Conservation (phyloP, 2,329 filamentous ascomycete genomes). For the Cercospora sp. region DNA sequence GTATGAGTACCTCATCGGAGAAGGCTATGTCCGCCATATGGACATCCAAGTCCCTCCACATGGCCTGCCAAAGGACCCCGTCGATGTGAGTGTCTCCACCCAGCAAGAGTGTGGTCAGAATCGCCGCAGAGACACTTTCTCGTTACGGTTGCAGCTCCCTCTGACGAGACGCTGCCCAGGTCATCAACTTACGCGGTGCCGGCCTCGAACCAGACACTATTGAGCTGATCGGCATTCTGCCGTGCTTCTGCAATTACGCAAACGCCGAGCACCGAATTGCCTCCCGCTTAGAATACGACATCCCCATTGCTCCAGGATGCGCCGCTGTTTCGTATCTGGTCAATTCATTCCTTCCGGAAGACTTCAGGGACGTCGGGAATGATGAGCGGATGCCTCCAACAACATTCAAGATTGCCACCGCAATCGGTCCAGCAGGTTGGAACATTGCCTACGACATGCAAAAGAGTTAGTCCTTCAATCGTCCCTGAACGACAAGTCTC, state of each 20-base stretch:
- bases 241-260: slow-evolving; percentile 19
- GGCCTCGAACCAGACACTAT: slow-evolving; percentile 16
- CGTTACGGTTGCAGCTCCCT: background rate
- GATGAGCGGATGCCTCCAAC: slow-evolving; percentile 8
- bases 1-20: slow-evolving; percentile 16
- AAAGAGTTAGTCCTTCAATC: slow-evolving; percentile 1
- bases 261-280: slow-evolving; percentile 14
- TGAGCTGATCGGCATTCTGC: slow-evolving; percentile 19
- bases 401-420: slow-evolving; percentile 12
- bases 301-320: slow-evolving; percentile 18
- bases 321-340: slow-evolving; percentile 19
- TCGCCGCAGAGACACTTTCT: background rate
- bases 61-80: slow-evolving; percentile 20
- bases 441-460: slow-evolving; percentile 20
- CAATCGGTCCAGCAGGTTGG: slow-evolving; percentile 9
- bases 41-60: slow-evolving; percentile 21
- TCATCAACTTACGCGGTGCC: slow-evolving; percentile 3
- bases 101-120: background rate
- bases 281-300: slow-evolving; percentile 3
- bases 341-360: slow-evolving; percentile 12
- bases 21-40: slow-evolving; percentile 19
- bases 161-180: background rate
- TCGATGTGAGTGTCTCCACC: slow-evolving; percentile 8
- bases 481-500: background rate
- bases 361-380: slow-evolving; percentile 11